A percentile compares a stretch with the other conserved stretches of the same genome.
phyloP scores from a whole-genome alignment of 371 early-diverging fungal genomes.

The Zopfochytrium polystomum region DNA sequence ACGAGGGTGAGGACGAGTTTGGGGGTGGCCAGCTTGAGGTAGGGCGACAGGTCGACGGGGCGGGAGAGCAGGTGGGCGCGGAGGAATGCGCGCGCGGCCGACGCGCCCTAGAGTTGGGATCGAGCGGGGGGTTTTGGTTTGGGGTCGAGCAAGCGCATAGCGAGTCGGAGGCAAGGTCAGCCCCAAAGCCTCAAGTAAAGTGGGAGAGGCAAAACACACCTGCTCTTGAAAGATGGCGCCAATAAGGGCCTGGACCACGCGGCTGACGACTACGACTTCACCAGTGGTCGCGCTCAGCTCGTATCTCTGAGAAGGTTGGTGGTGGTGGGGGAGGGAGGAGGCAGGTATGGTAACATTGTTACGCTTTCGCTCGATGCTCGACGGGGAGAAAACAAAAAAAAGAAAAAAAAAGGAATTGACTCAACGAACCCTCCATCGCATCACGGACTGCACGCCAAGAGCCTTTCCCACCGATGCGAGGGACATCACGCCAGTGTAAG shows the following conservation, averaged over 20 bases:
- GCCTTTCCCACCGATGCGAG: constrained; percentile 66
- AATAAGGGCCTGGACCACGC: constrained; percentile 59
- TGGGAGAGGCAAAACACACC: no score
- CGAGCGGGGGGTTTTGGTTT: no score
- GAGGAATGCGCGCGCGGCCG: constrained; percentile 72
- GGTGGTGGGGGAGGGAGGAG: no score
- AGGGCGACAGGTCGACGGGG: constrained; percentile 58
- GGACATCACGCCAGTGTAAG: constrained; percentile 60
- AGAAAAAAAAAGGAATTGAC: background rate
- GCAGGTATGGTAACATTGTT: no score
- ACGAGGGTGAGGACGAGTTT: constrained; percentile 63
- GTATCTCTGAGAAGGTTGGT: no score
- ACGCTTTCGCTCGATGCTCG: no score
- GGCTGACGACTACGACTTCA: constrained; percentile 23
- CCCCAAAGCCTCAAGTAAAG: no score
- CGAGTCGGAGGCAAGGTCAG: no score
- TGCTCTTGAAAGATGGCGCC: constrained; percentile 81
- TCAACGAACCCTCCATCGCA: constrained; percentile 63
- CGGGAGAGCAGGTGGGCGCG: constrained; percentile 67
- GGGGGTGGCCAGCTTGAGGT: constrained; percentile 62
- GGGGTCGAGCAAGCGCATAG: no score
- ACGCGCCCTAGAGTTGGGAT: no score
- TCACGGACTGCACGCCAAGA: constrained; percentile 76
- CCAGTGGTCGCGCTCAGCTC: no score
- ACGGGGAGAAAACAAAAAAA: constrained; percentile 2